Evolutionary conservation across 805 yeast species (phyloP).

Genomic region (Komagataella mondaviorum): DNA sequence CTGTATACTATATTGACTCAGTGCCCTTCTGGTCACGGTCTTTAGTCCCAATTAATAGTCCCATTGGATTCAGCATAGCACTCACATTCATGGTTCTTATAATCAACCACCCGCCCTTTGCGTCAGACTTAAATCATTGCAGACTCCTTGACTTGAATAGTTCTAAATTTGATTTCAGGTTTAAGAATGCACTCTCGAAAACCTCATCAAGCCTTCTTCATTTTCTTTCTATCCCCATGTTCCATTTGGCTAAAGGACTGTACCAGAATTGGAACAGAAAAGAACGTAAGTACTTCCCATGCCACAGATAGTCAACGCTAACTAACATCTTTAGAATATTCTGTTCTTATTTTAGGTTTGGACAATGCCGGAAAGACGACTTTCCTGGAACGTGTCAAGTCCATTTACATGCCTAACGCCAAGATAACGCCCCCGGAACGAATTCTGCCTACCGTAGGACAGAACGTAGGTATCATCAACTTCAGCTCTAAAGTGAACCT

Average conservation of each 20-base stretch:
- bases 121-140: not conserved
- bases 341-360: constrained; percentile 72
- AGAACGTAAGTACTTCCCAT: constrained; percentile 25
- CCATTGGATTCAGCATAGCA: no score
- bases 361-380: constrained; percentile 97
- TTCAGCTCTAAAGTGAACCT: constrained; percentile 29
- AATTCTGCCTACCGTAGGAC: constrained; percentile 91
- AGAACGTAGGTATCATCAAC: constrained; percentile 49
- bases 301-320: not conserved
- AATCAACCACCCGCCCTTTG: not conserved
- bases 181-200: not conserved
- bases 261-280: constrained; percentile 43
- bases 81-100: no score
- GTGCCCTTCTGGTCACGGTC: no score
- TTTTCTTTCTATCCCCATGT: constrained; percentile 26
- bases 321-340: constrained; percentile 32
- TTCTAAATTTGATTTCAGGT: not conserved
- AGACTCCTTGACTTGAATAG: not conserved
- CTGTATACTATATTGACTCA: no score
- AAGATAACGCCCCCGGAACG: constrained; percentile 38
- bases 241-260: constrained; percentile 51
- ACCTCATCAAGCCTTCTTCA: not conserved
- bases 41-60: no score
- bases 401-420: constrained; percentile 31
- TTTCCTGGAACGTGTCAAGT: constrained; percentile 52